These are phyloP conservation scores for Onygena corvina DNA, from an alignment of 2,329 filamentous ascomycete genomes.

Conservation along the genomic window DNA sequence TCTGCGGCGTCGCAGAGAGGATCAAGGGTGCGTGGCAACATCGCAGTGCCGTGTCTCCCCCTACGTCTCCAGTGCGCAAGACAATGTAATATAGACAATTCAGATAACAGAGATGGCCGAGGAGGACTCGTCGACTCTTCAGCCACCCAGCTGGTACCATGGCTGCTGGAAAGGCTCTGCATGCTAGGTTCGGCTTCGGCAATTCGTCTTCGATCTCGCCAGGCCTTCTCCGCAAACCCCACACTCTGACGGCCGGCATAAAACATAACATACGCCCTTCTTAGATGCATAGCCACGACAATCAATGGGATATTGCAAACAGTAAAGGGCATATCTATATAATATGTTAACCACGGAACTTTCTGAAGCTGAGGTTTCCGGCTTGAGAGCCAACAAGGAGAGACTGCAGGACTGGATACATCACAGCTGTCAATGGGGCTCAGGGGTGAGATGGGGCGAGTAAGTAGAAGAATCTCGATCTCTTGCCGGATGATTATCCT, in stretches of 20 bases:
- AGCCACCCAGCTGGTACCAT: background rate
- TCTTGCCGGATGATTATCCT: background rate
- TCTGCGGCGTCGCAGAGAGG: background rate
- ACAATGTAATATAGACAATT: too few species aligned
- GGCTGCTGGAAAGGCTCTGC: background rate
- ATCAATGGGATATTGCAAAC: too few species aligned
- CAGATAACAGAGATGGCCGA: too few species aligned
- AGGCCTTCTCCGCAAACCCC: slow-evolving; percentile 10
- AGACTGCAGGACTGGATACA: slow-evolving; percentile 54
- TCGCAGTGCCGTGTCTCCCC: background rate
- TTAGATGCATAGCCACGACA: too few species aligned
- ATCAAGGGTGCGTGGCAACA: background rate
- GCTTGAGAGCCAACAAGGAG: slow-evolving; percentile 46
- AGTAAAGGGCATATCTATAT: background rate
- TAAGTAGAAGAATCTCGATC: slow-evolving; percentile 34
- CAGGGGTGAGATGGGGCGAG: slow-evolving; percentile 55
- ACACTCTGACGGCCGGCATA: too few species aligned
- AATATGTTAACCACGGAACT: slow-evolving; percentile 34
- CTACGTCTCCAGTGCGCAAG: too few species aligned
- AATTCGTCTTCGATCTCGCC: background rate
- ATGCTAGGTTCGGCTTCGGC: background rate
- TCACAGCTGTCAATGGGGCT: slow-evolving; percentile 54
- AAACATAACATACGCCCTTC: too few species aligned
- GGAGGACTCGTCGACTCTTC: too few species aligned
- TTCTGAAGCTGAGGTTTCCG: slow-evolving; percentile 40